Evolutionary conservation across 2,329 filamentous ascomycete species (phyloP), one percentile per base, ranked within the genome.

Genomic region (Clonostachys solani): DNA sequence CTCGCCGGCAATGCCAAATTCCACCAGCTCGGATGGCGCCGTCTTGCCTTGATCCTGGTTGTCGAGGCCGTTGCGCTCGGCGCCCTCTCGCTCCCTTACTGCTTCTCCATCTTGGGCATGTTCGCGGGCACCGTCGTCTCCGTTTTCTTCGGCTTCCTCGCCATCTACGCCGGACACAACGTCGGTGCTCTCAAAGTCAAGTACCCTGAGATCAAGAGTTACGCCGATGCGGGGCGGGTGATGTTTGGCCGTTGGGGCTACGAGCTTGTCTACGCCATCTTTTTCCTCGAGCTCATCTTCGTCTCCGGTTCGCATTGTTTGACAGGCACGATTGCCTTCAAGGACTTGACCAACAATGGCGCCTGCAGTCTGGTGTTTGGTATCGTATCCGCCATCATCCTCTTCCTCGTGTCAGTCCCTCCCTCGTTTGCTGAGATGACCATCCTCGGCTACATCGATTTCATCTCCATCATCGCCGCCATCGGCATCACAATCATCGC

Each of bases 261-360:
- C 51, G 81, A 86, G 60, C 53, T 89, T 33, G 68, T 87, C 41
- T 83, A 82, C 18, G 64, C 70, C 52, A 82, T 78, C 52, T 83
- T 86, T 54, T 67, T 77, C 12, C 63, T 88, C 16, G 81, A 87
- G 62, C 69, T 89, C 38, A 67, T 85, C 47, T 87, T 89, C 65
- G 77, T 87, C 55, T 82, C 86, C 64, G 83, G 78, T 34, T 86
- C 83, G n/a, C 87, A 90, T 64, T 72, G 86, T 45, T 68, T 89
- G 51, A 87, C 84, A 0, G 87, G 87, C 53, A 77, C 76, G 33
- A 84, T 88, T 56, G 84, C 84, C 54, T 78, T 88, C 64, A 83
- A 83, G 55, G 80, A 75, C 44, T 69, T 89, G 45, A 83, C 82
- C 5, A 62, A 78, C 5, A 75, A 85, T 51, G 78, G 61, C 44